Conservation (phyloP, 2,329 filamentous ascomycete genomes). For the Aureobasidium melanogenum region DNA sequence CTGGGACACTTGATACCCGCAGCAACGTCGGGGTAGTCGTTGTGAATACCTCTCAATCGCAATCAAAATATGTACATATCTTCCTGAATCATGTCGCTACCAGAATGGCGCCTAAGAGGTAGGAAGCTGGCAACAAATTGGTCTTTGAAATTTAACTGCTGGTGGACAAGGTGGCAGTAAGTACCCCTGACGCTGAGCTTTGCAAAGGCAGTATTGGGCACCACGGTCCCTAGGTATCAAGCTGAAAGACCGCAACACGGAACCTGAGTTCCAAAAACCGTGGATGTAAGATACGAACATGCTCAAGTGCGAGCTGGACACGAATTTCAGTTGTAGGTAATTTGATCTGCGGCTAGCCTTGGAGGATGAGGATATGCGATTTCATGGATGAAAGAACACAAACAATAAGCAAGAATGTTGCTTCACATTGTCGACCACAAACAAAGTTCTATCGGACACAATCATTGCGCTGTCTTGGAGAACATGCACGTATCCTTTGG, state of each 20-base stretch:
- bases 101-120: neutral
- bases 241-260: no score
- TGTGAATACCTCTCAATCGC: neutral
- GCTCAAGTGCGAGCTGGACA: no score
- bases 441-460: neutral
- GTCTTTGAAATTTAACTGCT: neutral
- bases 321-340: no score
- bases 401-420: neutral
- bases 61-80: no score
- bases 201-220: no score
- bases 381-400: neutral
- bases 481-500: neutral
- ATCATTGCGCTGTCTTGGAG: neutral
- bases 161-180: neutral
- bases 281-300: no score
- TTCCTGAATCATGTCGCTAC: neutral
- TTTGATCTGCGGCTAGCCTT: no score
- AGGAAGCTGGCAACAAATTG: neutral
- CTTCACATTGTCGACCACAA: neutral
- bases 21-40: no score
- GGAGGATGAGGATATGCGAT: no score
- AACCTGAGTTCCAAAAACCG: no score
- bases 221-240: no score
- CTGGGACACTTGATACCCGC: neutral
- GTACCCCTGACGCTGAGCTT: no score